phyloP scores from a whole-genome alignment of 306 rosid genomes.

The Quercus wislizeni region DNA sequence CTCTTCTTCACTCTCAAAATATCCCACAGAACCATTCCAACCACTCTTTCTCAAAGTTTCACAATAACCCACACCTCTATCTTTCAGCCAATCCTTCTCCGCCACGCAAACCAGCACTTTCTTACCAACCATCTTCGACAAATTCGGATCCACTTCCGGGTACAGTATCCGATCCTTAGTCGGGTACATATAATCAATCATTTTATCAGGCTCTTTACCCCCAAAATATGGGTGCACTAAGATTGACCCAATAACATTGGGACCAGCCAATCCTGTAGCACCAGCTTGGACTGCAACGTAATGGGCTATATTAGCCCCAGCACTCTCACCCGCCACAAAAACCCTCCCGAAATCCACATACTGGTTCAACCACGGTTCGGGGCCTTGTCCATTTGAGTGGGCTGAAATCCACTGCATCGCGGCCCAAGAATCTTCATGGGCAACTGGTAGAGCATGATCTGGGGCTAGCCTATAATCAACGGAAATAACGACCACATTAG shows the following conservation, averaged over 20 bases:
- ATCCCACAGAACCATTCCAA: conserved; percentile 17
- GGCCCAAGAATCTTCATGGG: conserved; percentile 22
- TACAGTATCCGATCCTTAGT: conserved; percentile 18
- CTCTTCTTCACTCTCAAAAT: conserved; percentile 18
- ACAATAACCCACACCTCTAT: conserved; percentile 12
- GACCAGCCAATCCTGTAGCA: background rate
- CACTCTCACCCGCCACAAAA: conserved; percentile 27
- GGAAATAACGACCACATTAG: conserved; percentile 13
- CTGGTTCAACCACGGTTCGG: conserved; percentile 31
- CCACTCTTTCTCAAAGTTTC: conserved; percentile 13
- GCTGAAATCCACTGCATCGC: conserved; percentile 23
- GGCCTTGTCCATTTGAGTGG: conserved; percentile 13
- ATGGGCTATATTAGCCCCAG: conserved; percentile 29
- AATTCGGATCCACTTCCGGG: conserved; percentile 12
- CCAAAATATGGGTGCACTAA: conserved; percentile 24
- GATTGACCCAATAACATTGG: conserved; percentile 7
- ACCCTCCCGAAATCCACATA: conserved; percentile 23
- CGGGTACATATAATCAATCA: conserved; percentile 14
- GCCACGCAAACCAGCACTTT: conserved; percentile 28
- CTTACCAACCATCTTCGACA: conserved; percentile 2
- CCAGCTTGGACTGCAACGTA: conserved; percentile 26
- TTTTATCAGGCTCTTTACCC: background rate
- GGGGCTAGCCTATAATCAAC: conserved; percentile 32
- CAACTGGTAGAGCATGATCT: conserved; percentile 23
- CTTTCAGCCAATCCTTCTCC: conserved; percentile 22